Conservation (phyloP, 2,329 filamentous ascomycete species). For the Ophiostoma ips region DNA sequence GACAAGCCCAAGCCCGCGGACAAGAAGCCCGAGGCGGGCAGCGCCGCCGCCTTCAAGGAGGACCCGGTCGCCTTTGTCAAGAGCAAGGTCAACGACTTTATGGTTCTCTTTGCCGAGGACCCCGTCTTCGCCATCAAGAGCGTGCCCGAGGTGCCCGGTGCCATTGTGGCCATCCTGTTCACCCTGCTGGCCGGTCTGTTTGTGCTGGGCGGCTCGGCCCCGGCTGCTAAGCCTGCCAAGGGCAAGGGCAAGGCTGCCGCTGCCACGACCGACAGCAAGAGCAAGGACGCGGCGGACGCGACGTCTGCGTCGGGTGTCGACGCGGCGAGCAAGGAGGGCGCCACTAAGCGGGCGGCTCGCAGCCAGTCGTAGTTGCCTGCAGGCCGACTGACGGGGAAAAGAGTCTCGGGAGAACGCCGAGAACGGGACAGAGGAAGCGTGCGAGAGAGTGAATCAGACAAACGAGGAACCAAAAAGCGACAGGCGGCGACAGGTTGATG, state of each 20-base stretch:
- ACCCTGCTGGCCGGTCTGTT: constrained; percentile 51
- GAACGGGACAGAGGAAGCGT: no score
- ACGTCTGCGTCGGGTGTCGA: constrained; percentile 50
- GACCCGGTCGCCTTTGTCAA: constrained; percentile 78
- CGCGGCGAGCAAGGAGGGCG: constrained; percentile 54
- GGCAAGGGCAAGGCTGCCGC: constrained; percentile 63
- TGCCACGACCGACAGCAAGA: constrained; percentile 37
- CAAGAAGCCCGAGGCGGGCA: constrained; percentile 53
- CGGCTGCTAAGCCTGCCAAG: constrained; percentile 26
- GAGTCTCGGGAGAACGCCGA: not conserved
- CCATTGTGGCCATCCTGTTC: constrained; percentile 58
- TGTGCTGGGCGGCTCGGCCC: constrained; percentile 42
- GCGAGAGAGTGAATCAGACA: no score
- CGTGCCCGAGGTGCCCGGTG: constrained; percentile 81
- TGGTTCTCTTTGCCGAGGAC: constrained; percentile 67
- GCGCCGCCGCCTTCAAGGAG: constrained; percentile 75
- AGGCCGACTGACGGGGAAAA: not conserved
- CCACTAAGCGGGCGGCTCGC: constrained; percentile 44
- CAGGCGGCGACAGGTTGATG: not conserved
- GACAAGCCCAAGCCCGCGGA: constrained; percentile 59
- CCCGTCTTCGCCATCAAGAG: constrained; percentile 75
- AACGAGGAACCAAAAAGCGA: not conserved
- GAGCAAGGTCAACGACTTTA: constrained; percentile 88
- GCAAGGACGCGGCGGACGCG: constrained; percentile 52
- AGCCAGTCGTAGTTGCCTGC: constrained; percentile 30